Base-by-base conservation (phyloP, 2,329 filamentous ascomycete genomes). In the Cylindrodendrum hubeiense region DNA sequence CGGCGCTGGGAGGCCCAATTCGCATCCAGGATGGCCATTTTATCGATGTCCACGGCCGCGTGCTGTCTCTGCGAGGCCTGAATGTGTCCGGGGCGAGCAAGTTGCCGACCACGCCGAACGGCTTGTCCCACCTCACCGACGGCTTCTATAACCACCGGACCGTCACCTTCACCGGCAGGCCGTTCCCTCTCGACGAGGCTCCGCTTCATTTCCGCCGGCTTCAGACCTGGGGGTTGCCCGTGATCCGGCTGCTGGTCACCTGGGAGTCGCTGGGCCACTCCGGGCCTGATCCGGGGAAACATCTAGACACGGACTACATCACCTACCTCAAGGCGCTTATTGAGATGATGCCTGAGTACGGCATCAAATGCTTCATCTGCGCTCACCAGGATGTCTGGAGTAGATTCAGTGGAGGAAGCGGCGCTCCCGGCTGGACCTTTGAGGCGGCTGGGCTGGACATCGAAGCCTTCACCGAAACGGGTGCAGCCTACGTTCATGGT, bases 361-460 rank as follows among this genome's bases (percentile, higher is more conserved):
- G 81, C 22, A 73, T 82, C 47, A 78, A 78, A 60, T 81, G 80
- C 67, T 82, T 82, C 62, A 58, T 82, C n/a, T 82, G 81, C 62
- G 80, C 79, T 0, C 80, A 82, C 22, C 80, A 82, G 65, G 80
- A 82, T 46, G 80, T 82, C 12, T 82, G 80, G 81, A 82, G 80
- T 49, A 74, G 80, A 5, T 82, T 79, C 60, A 81, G 80, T 30
- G 80, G 80, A 10, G 80, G 80, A 0, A 82, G 80, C 46, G 80
- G 80, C 50, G 80, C 80, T 4, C 80, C 80, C 0, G 76, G 78
- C 8, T 82, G 80, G 80, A 82, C 80, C 0, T 82, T 82, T 63
- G 77, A 80, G 56, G 75, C 79, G 0, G 80, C 77, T 1, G 80
- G 80, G 0, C 76, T 82, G 2, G 78, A 82, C 58, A 73, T 80